These are phyloP conservation scores for Gigaspora rosea DNA, from an alignment of 192 early-diverging fungal species.

Conservation along the genomic window DNA sequence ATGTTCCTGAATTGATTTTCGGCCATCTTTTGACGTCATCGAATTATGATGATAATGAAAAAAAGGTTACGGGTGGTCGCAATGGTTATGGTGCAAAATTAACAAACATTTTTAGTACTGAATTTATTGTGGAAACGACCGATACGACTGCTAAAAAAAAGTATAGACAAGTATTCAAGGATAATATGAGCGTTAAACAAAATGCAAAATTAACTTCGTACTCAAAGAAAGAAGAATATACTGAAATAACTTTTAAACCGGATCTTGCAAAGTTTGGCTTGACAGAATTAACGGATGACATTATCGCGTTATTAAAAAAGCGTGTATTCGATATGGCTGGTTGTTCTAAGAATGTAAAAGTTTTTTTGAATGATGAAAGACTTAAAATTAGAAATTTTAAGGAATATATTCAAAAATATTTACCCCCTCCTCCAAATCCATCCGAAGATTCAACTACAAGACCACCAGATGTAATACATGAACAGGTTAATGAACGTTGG, in stretches of 20 bases:
- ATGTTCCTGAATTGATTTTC: slow-evolving; percentile 97
- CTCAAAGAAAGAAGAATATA: slow-evolving; percentile 75
- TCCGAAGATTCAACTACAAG: slow-evolving; percentile 9
- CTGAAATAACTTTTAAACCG: slow-evolving; percentile 92
- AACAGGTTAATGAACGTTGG: slow-evolving; percentile 82
- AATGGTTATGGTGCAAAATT: slow-evolving; percentile 95
- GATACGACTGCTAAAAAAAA: slow-evolving; percentile 69
- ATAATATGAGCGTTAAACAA: slow-evolving; percentile 87
- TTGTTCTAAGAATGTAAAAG: slow-evolving; percentile 78
- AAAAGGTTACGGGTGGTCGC: slow-evolving; percentile 93
- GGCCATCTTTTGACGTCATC: slow-evolving; percentile 95
- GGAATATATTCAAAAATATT: slow-evolving; percentile 85
- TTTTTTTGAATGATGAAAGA: slow-evolving; percentile 79
- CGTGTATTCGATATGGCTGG: slow-evolving; percentile 95
- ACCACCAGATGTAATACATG: slow-evolving; percentile 66
- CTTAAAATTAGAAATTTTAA: slow-evolving; percentile 89
- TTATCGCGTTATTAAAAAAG: slow-evolving; percentile 85
- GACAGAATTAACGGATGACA: slow-evolving; percentile 74
- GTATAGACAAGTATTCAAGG: slow-evolving; percentile 81
- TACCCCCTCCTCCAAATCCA: slow-evolving; percentile 33
- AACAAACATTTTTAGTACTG: slow-evolving; percentile 94
- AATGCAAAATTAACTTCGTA: slow-evolving; percentile 74
- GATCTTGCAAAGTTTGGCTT: slow-evolving; percentile 87
- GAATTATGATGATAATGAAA: slow-evolving; percentile 94
- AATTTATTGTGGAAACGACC: slow-evolving; percentile 92